Conservation (phyloP, 768 basidiomycete genomes). For the Ramaria sp. region DNA sequence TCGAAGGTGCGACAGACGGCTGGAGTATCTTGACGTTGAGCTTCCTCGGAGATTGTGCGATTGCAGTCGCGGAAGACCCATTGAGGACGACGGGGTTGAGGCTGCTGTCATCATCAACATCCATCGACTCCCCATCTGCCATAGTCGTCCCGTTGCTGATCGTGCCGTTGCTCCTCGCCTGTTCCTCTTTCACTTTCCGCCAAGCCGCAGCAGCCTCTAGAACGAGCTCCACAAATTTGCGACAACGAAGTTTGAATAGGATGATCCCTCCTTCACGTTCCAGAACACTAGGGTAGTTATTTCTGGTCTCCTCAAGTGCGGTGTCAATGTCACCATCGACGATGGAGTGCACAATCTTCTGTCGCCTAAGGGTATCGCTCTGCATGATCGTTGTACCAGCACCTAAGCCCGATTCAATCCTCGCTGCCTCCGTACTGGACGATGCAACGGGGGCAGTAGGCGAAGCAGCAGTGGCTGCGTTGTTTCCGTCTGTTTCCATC, state of each 20-base stretch:
- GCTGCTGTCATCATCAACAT: constrained; percentile 13
- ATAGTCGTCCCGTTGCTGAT: constrained; percentile 18
- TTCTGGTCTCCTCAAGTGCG: constrained; percentile 46
- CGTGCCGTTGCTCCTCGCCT: constrained; percentile 34
- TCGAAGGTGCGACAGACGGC: constrained; percentile 14
- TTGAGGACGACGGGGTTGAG: not conserved
- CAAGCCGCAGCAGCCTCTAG: constrained; percentile 60
- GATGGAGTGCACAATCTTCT: constrained; percentile 61
- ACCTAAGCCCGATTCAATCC: not conserved
- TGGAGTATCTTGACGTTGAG: not conserved
- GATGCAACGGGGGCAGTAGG: constrained; percentile 13
- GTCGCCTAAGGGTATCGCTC: constrained; percentile 54
- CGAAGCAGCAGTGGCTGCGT: constrained; percentile 12
- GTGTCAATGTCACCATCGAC: constrained; percentile 60
- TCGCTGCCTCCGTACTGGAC: constrained; percentile 18
- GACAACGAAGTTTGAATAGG: constrained; percentile 72
- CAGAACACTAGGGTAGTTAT: constrained; percentile 53
- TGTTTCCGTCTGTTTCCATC: constrained; percentile 35
- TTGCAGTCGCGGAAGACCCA: not conserved
- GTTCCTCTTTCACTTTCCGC: constrained; percentile 26
- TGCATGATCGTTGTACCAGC: constrained; percentile 10
- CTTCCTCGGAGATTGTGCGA: not conserved
- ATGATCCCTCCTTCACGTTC: constrained; percentile 59
- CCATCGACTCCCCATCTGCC: constrained; percentile 10
- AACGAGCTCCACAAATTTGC: constrained; percentile 79